phyloP scores from a whole-genome alignment of 192 early-diverging fungal species.

The Backusella westeae region DNA sequence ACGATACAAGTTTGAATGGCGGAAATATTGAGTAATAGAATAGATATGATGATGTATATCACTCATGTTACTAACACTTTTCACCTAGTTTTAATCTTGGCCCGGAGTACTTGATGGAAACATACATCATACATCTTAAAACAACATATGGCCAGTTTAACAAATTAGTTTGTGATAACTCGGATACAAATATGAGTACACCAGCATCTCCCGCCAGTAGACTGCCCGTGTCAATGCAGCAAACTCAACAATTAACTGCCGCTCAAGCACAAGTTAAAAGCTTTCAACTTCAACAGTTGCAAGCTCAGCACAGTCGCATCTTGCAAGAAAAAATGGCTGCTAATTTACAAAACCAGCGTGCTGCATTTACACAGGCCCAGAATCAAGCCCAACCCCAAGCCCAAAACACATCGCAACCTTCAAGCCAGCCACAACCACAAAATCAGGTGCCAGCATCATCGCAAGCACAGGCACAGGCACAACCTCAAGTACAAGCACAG shows the following conservation, averaged over 20 bases:
- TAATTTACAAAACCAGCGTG: conserved; percentile 13
- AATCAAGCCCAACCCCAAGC: not conserved
- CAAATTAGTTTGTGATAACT: conserved; percentile 34
- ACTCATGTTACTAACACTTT: not conserved
- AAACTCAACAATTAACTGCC: conserved; percentile 16
- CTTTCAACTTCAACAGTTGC: conserved; percentile 20
- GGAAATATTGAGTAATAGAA: conserved; percentile 56
- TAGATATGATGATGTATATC: not conserved
- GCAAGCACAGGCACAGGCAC: conserved; percentile 14
- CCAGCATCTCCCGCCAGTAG: conserved; percentile 17
- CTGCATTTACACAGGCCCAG: conserved; percentile 12
- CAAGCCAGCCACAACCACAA: not conserved
- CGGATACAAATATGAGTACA: conserved; percentile 15
- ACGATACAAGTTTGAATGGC: conserved; percentile 64
- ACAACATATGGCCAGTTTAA: conserved; percentile 34
- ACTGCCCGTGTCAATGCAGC: not conserved
- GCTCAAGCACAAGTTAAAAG: conserved; percentile 17
- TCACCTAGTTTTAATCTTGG: conserved; percentile 32
- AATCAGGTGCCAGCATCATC: not conserved
- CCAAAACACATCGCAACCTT: not conserved
- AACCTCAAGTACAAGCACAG: conserved; percentile 24
- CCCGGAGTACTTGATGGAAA: conserved; percentile 38
- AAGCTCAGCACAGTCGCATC: conserved; percentile 14
- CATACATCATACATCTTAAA: conserved; percentile 36
- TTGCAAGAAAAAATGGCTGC: conserved; percentile 21